phyloP scores from a whole-genome alignment of 331 rosid species.

The Cydonia oblonga region DNA sequence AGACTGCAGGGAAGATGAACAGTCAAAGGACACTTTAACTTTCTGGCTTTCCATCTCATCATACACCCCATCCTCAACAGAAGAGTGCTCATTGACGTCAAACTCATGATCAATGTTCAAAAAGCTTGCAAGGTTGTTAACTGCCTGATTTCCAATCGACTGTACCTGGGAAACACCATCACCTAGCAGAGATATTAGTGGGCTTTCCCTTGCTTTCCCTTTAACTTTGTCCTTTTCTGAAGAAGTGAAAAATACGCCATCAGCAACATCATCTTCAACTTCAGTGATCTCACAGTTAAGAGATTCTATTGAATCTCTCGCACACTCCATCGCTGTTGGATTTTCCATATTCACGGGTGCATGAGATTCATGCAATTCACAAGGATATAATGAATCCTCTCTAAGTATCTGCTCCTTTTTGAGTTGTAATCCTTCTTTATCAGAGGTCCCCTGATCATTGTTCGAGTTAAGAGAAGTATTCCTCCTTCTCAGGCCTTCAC shows the following conservation, averaged over 20 bases:
- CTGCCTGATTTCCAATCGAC: constrained; percentile 93
- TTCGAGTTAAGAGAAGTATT: constrained; percentile 41
- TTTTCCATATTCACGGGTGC: constrained; percentile 32
- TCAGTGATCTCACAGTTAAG: constrained; percentile 65
- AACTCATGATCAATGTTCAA: constrained; percentile 63
- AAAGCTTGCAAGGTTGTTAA: constrained; percentile 70
- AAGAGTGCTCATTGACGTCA: constrained; percentile 42
- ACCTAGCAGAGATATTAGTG: constrained; percentile 69
- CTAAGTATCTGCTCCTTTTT: constrained; percentile 31
- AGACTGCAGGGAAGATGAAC: constrained; percentile 72
- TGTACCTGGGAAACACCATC: constrained; percentile 97
- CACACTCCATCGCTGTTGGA: constrained; percentile 35
- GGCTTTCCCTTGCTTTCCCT: constrained; percentile 58
- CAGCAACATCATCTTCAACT: constrained; percentile 36
- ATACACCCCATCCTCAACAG: constrained; percentile 44
- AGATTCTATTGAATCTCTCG: constrained; percentile 35
- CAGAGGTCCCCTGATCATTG: constrained; percentile 35
- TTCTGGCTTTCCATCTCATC: constrained; percentile 87
- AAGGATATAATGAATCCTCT: constrained; percentile 37
- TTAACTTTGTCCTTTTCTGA: constrained; percentile 39
- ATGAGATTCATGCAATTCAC: constrained; percentile 41
- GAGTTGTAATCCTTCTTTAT: constrained; percentile 28
- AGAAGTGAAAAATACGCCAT: constrained; percentile 28
- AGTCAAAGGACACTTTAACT: constrained; percentile 33
- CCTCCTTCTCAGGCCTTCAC: constrained; percentile 65